Percentiles rank a stretch among this genome's conserved stretches.
Evolutionary conservation across 495 filamentous ascomycete species (phyloP).

Genomic region (Extremus antarcticus): DNA sequence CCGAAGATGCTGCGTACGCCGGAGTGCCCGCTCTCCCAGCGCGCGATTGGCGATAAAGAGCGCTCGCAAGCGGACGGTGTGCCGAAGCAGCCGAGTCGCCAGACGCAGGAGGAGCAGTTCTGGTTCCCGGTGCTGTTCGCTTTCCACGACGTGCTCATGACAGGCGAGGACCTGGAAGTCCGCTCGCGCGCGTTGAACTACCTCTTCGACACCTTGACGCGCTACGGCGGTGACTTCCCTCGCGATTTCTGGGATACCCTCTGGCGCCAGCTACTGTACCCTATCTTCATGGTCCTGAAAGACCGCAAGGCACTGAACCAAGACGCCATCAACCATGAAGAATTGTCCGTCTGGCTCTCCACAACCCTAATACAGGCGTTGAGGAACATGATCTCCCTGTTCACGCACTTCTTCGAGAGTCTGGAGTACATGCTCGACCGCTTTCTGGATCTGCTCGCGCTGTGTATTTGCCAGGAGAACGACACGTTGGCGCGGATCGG

Average conservation of each 20-base stretch:
- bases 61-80: conserved; percentile 36
- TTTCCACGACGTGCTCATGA: conserved; percentile 98
- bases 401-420: conserved; percentile 94
- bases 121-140: conserved; percentile 98
- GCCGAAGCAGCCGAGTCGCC: conserved; percentile 43
- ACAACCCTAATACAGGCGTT: conserved; percentile 99
- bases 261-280: conserved; percentile 91
- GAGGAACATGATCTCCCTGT: conserved; percentile 94
- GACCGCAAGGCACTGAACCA: conserved; percentile 52
- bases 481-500: conserved; percentile 97
- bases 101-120: conserved; percentile 86
- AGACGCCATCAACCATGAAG: conserved; percentile 92
- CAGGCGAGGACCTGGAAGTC: conserved; percentile 95
- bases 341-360: conserved; percentile 96
- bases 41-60: conserved; percentile 30
- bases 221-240: conserved; percentile 84
- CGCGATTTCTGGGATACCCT: conserved; percentile 96
- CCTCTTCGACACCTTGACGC: conserved; percentile 84
- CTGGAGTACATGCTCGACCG: conserved; percentile 94
- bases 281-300: conserved; percentile 95
- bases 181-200: conserved; percentile 85
- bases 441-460: conserved; percentile 80
- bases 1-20: conserved; percentile 90
- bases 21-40: conserved; percentile 78
- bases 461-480: conserved; percentile 98